Evolutionary conservation across 1,139 yeast species (phyloP), one percentile per base, ranked within the genome.

Genomic region (Geotrichum restrictum): DNA sequence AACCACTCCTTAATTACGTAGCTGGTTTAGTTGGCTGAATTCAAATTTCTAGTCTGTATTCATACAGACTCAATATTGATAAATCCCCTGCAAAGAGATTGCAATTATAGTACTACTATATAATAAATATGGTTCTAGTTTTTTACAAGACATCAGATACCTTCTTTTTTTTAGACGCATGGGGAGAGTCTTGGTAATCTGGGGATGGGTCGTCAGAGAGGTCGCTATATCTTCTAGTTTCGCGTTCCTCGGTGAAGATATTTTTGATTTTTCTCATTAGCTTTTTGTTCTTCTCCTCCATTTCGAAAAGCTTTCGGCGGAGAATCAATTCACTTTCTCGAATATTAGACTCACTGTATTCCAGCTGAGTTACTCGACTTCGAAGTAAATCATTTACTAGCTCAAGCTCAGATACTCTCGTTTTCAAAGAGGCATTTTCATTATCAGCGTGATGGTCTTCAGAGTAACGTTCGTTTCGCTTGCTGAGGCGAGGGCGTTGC

Each of bases 311-410:
- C 42, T 57, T 56, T 29, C 53, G 52, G 21, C 64, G 52, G 37
- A 62, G 54, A 46, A 58, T 45, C 39, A 62, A 55, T 51, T 63
- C 67, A 36, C 60, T 60, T 47, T 62, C 62, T 4, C 69, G 59
- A 31, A 60, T 62, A 29, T 57, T 55, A 36, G 60, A 55, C 45
- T 62, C 65, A 72, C 79, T 72, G 27, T 81, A 80, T 68, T 89
- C 96, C 57, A 91, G 74, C 65, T 89, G 96, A 68, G 79, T 74
- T 40, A 89, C 86, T 60, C 95, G 78, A 14, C 89, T 81, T 59
- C 87, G 77, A 69, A 88, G 86, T 57, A 89, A 72, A 65, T 89
- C 96, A 63, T 88, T 89, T 29, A 89, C 95, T 48, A 89, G 74
- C 68, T 91, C 97, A 55, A 91, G 75, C 66, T 91, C 97, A 14